phyloP scores from a whole-genome alignment of 768 basidiomycete species.

The Termitomyces sp. region DNA sequence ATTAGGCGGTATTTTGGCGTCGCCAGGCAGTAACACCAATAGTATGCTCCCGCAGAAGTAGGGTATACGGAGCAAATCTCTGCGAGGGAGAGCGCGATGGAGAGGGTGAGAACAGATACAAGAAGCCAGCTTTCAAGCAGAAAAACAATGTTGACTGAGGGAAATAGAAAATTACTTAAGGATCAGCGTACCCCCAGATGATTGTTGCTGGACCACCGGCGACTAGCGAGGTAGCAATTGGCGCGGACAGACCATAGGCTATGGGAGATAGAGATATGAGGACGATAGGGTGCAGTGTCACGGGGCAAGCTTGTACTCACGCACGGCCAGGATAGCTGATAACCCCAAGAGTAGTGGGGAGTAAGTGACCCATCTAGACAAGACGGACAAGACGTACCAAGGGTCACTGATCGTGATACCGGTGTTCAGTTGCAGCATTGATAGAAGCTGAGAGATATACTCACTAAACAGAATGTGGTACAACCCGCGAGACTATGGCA shows the following conservation, averaged over 20 bases:
- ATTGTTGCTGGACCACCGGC: conserved; percentile 53
- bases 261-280: neutral
- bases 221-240: conserved; percentile 48
- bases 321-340: conserved; percentile 59
- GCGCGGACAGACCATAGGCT: conserved; percentile 59
- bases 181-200: no score
- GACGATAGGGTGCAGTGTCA: neutral
- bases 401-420: conserved; percentile 33
- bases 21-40: conserved; percentile 63
- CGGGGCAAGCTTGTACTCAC: conserved; percentile 30
- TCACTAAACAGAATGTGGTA: conserved; percentile 55
- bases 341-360: conserved; percentile 2
- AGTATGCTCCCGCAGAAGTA: no score
- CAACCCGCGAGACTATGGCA: conserved; percentile 42
- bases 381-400: conserved; percentile 31
- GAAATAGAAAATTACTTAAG: neutral
- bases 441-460: conserved; percentile 10
- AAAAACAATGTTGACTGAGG: neutral
- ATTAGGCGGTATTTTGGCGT: conserved; percentile 48
- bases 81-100: conserved; percentile 46
- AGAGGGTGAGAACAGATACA: conserved; percentile 43
- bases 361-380: neutral
- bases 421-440: neutral
- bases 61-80: no score
- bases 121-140: conserved; percentile 41